phyloP scores from a whole-genome alignment of 352 stramenopile genomes.

The Globisporangium takayamanum region DNA sequence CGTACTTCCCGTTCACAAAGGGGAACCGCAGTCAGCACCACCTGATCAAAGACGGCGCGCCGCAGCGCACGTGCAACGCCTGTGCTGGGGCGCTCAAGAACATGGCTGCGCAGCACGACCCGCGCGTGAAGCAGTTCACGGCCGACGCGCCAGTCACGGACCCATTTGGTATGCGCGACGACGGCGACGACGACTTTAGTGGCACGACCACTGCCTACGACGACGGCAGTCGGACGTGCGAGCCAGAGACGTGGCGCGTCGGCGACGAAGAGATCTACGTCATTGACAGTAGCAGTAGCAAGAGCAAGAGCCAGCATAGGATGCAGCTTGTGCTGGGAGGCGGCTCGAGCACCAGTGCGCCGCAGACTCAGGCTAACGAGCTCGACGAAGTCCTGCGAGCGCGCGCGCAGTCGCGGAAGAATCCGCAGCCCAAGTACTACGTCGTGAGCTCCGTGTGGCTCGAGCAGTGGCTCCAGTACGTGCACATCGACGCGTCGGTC shows the following conservation, averaged over 20 bases:
- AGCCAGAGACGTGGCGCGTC: constrained; percentile 1
- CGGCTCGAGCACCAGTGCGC: neutral
- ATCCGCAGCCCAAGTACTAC: constrained; percentile 24
- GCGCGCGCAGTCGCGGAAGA: constrained; percentile 23
- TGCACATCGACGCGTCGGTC: constrained; percentile 30
- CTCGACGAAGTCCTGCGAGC: constrained; percentile 51
- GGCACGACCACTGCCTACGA: neutral
- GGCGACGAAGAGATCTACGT: constrained; percentile 14
- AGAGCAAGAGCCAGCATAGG: neutral
- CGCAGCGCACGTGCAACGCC: constrained; percentile 63
- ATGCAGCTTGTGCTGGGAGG: constrained; percentile 1
- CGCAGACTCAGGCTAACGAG: constrained; percentile 25
- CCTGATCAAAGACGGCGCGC: constrained; percentile 59
- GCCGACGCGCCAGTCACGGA: constrained; percentile 7
- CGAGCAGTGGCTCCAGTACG: constrained; percentile 61
- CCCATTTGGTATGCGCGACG: constrained; percentile 5
- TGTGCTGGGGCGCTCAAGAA: constrained; percentile 57
- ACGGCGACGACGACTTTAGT: constrained; percentile 3
- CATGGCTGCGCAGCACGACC: constrained; percentile 53
- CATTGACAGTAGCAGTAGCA: constrained; percentile 4
- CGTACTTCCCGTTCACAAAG: constrained; percentile 54
- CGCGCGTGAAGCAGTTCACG: constrained; percentile 49
- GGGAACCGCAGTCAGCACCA: constrained; percentile 45
- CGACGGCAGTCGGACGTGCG: neutral
- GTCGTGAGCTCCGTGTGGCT: constrained; percentile 58